Evolutionary conservation across 176 grass and related monocot species (phyloP), one percentile per base, ranked within the genome.

Genomic region (Zea mays): DNA sequence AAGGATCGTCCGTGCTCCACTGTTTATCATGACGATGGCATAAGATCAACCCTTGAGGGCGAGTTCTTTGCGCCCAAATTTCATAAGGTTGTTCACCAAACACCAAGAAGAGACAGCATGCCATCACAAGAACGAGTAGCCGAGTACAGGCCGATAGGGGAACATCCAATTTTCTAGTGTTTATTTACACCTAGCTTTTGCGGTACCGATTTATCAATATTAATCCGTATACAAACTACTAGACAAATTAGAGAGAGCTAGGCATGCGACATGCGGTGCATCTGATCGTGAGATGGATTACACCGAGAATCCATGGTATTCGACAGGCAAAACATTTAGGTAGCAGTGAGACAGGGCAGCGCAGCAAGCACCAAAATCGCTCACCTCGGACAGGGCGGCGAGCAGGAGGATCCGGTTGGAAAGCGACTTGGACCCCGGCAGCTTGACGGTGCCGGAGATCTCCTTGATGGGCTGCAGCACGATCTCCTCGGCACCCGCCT

Each of bases 351-450:
- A 10, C 8, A 13, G 40, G 19, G 10, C 3, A 16, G 19, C 63
- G 19, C 63, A 1, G 12, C n/a, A 12, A 39, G 27, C 27, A 27
- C 27, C 27, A 27, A 27, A 27, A 27, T 3, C 67, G 1, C 20
- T 95, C 51, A 99, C 96, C 96, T 95, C 92, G 19, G 96, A 90
- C 5, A 95, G 81, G 8, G 96, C 96, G 14, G 92, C 85, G 44
- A 99, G 92, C 2, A 99, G 96, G 44, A 99, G 96, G 86, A 92
- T 99, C 82, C 96, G 86, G 87, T 99, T 99, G 61, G 96, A 99
- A 7, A 99, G 88, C 14, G 96, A 99, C 84, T 99, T 99, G 72
- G 96, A 99, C 3, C 96, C 96, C 0, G 96, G 96, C 73, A 99
- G 84, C 62, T 90, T 87, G 5, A 99, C 88, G 50, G 86, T 82